A percentile compares a stretch with the other conserved stretches of the same genome.
Evolutionary conservation across 2,329 filamentous ascomycete genomes (phyloP).

Genomic region (Paecilomyces variotii): DNA sequence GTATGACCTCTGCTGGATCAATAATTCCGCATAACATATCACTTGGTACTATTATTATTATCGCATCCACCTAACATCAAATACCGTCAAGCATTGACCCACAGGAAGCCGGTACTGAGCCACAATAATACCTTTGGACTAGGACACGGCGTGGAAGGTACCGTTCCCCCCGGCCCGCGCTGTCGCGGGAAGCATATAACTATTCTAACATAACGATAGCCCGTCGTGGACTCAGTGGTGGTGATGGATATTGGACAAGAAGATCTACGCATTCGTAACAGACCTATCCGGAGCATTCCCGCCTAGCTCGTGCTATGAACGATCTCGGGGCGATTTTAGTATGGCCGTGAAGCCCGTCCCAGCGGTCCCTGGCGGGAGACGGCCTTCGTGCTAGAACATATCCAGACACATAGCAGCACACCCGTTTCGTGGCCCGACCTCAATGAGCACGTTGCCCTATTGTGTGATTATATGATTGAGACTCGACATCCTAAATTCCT

Average conservation of each 20-base stretch:
- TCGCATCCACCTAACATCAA: neutral
- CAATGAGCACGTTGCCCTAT: too few relatives aligned
- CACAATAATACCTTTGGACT: neutral
- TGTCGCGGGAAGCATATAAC: neutral
- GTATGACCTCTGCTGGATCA: neutral
- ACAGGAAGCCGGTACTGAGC: neutral
- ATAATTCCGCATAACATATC: neutral
- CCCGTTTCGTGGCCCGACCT: too few relatives aligned
- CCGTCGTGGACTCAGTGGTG: neutral
- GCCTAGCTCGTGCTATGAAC: neutral
- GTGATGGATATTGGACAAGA: neutral
- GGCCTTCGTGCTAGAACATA: neutral
- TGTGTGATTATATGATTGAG: neutral
- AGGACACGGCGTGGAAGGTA: neutral
- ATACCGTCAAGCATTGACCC: neutral
- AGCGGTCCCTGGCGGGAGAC: too few relatives aligned
- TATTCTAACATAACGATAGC: neutral
- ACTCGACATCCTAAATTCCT: neutral
- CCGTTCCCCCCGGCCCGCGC: neutral
- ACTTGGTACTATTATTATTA: neutral
- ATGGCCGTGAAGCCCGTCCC: too few relatives aligned
- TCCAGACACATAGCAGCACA: neutral
- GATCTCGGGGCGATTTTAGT: too few relatives aligned
- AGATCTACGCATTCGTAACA: neutral
- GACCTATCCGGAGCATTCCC: neutral